phyloP scores from a whole-genome alignment of 768 basidiomycete species.

The Lactifluus hygrophoroides region DNA sequence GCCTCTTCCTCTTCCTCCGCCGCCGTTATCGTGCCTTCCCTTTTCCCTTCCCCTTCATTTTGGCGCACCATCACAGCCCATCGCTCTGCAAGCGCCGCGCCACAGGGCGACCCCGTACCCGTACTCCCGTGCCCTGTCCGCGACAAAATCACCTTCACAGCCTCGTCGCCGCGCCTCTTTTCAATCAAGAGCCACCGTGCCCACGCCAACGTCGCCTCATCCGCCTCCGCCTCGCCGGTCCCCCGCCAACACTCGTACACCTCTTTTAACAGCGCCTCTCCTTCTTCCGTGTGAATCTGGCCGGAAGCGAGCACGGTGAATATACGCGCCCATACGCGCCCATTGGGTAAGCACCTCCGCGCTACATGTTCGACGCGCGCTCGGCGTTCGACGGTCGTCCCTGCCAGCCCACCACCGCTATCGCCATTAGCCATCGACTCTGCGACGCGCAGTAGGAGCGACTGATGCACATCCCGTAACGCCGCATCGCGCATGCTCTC shows the following conservation, averaged over 20 bases:
- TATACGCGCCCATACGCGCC: slow-evolving; percentile 35
- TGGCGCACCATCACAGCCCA: slow-evolving; percentile 26
- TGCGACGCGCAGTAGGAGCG: slow-evolving; percentile 39
- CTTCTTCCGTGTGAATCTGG: slow-evolving; percentile 1
- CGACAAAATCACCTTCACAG: slow-evolving; percentile 31
- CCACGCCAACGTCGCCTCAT: slow-evolving; percentile 36
- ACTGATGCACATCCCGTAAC: slow-evolving; percentile 33
- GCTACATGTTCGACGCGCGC: slow-evolving; percentile 34
- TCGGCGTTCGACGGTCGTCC: slow-evolving; percentile 19
- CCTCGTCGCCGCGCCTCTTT: slow-evolving; percentile 24
- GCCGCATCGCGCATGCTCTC: slow-evolving; percentile 17
- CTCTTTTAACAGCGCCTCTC: slow-evolving; percentile 27
- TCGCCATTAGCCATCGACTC: slow-evolving; percentile 25
- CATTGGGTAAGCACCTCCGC: slow-evolving; percentile 35
- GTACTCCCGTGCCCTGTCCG: slow-evolving; percentile 26
- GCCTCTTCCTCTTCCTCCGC: background rate
- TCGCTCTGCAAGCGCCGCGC: slow-evolving; percentile 29
- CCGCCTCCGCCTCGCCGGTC: slow-evolving; percentile 27
- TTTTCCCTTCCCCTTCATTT: background rate
- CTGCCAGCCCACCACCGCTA: too few relatives aligned
- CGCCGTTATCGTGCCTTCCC: background rate
- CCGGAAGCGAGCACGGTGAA: slow-evolving; percentile 30
- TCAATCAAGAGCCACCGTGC: slow-evolving; percentile 38
- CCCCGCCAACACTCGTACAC: slow-evolving; percentile 42
- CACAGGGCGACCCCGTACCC: too few relatives aligned